Percentiles rank a stretch among this genome's conserved stretches.
Conservation (phyloP, 257 asterid species). For the Paraleonurus japonicus region DNA sequence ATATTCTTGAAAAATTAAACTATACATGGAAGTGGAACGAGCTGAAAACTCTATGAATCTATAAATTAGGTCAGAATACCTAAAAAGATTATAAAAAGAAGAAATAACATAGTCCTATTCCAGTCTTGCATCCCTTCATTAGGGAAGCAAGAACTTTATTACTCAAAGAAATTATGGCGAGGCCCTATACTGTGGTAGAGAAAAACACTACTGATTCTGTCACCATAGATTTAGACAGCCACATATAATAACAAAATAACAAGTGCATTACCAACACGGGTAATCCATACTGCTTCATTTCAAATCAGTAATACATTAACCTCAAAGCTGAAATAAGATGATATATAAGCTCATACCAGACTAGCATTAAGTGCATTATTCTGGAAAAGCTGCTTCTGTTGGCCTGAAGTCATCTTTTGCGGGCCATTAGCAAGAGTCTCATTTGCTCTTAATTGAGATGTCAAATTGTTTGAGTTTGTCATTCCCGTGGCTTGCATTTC, state of each 20-base stretch:
- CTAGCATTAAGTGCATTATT: slow-evolving; percentile 59
- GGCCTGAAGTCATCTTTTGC: slow-evolving; percentile 57
- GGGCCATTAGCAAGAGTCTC: slow-evolving; percentile 57
- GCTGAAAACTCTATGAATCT: neutral
- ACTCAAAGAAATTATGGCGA: neutral
- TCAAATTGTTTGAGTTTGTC: slow-evolving; percentile 61
- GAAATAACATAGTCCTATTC: neutral
- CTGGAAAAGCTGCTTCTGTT: slow-evolving; percentile 71
- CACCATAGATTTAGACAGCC: neutral
- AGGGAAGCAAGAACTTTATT: neutral
- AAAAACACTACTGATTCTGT: slow-evolving; percentile 5
- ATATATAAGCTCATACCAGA: slow-evolving; percentile 53
- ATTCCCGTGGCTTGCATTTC: slow-evolving; percentile 82
- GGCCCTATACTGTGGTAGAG: neutral
- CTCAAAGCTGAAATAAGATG: neutral
- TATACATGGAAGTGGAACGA: neutral
- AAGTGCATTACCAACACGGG: slow-evolving; percentile 8
- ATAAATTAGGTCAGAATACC: neutral
- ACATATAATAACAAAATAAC: slow-evolving; percentile 2
- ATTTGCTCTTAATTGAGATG: slow-evolving; percentile 69
- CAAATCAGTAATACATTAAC: slow-evolving; percentile 14
- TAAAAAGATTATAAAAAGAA: neutral
- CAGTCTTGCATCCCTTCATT: slow-evolving; percentile 7
- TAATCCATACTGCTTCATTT: slow-evolving; percentile 11
- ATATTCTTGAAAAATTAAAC: slow-evolving; percentile 2